phyloP scores from a whole-genome alignment of 441 rosid genomes.

The Croton setiger region DNA sequence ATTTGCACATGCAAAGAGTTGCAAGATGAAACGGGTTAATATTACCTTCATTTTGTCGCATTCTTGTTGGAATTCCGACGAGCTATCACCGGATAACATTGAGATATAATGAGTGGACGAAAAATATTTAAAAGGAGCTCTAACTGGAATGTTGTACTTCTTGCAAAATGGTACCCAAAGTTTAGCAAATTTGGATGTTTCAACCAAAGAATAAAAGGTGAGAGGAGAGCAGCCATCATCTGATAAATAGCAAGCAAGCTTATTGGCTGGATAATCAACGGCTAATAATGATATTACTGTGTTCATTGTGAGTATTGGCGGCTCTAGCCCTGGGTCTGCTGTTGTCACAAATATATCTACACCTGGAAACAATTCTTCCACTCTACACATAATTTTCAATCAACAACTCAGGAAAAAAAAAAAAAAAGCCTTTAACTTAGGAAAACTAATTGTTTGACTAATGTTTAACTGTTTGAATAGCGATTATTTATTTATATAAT shows the following conservation, averaged over 20 bases:
- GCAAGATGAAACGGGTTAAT: no score
- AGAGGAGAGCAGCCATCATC: slow-evolving; percentile 74
- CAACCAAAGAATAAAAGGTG: slow-evolving; percentile 51
- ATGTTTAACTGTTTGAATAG: no score
- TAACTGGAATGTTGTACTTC: slow-evolving; percentile 45
- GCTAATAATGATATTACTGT: slow-evolving; percentile 72
- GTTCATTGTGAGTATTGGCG: slow-evolving; percentile 52
- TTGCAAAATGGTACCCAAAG: slow-evolving; percentile 81
- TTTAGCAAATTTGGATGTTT: slow-evolving; percentile 62
- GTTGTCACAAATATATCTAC: slow-evolving; percentile 66
- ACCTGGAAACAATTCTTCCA: slow-evolving; percentile 39
- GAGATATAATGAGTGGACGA: slow-evolving; percentile 11
- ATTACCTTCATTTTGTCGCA: slow-evolving; percentile 51
- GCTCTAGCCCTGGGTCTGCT: slow-evolving; percentile 49
- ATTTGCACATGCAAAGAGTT: no score
- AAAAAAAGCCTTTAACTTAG: no score
- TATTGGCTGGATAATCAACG: slow-evolving; percentile 65
- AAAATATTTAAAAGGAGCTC: slow-evolving; percentile 80
- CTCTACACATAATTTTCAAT: slow-evolving; percentile 19
- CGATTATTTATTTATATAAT: no score
- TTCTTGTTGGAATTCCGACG: slow-evolving; percentile 41
- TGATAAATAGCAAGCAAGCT: slow-evolving; percentile 73
- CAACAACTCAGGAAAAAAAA: no score
- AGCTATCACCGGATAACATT: background rate
- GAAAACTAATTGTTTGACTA: no score